Base-by-base conservation (phyloP, 768 basidiomycete genomes). In the Amanita phalloides region DNA sequence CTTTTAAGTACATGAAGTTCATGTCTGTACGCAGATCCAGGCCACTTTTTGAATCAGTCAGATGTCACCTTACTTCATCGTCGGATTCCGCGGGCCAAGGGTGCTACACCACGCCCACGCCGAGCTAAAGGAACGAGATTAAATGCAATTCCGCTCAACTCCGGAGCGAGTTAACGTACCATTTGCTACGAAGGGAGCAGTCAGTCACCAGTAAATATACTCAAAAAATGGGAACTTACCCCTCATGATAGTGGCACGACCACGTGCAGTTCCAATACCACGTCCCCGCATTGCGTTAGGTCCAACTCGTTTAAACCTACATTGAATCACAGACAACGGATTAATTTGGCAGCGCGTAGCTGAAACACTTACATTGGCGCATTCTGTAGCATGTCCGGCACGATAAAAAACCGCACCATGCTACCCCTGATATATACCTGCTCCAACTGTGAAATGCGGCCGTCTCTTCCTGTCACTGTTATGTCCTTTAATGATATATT, bases 401-500 rank as follows among this genome's bases (percentile, higher is more conserved):
- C 96, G 66, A 98, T 97, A 72, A 98, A 95, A 75, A 96, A 98
- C 57, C 96, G 79, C 58, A 97, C 76, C 90, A 97, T 96, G 66
- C 92, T 94, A 53, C 96, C 96, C 60, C 96, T 78, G 60, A 99
- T 99, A 70, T 99, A 99, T 30, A 97, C 95, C 68, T 97, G 95
- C 72, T 98, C 96, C 47, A 99, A 77, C 66, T 99, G 96, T 10
- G 96, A 96, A 26, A 99, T 92, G 61, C 96, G 90, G 23, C 96
- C 96, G 75, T 99, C 96, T 49, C 96, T 83, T 49, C 89, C 91
- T 11, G 96, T 99, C 30, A 98, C 96, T 28, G 96, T 98, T 62
- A 97, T 96, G 57, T 98, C 92, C 66, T 81, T 90, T 56, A 98
- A 65, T 3, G 94, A 93, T 63, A 99, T 93, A 70, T 98, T 98